These are phyloP conservation scores for Aureoboletus auriporus DNA, from an alignment of 768 basidiomycete genomes.

Conservation along the genomic window DNA sequence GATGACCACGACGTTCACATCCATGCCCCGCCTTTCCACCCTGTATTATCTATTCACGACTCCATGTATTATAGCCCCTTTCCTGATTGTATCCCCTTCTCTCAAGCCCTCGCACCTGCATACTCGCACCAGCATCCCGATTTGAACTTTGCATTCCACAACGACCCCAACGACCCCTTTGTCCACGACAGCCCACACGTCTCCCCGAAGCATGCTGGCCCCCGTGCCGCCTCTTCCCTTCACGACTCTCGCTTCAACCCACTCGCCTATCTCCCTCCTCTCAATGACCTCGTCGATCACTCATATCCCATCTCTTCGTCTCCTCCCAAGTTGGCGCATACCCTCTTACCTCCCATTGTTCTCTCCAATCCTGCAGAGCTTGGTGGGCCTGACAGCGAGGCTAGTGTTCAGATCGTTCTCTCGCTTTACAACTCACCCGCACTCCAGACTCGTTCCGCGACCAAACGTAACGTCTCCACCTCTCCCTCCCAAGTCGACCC, in stretches of 20 bases:
- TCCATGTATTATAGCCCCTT: slow-evolving; percentile 32
- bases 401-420: slow-evolving; percentile 1
- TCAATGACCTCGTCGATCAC: slow-evolving; percentile 24
- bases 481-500: slow-evolving; percentile 36
- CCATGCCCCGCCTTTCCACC: slow-evolving; percentile 21
- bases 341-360: slow-evolving; percentile 31
- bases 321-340: slow-evolving; percentile 27
- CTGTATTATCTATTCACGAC: slow-evolving; percentile 34
- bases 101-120: slow-evolving; percentile 19
- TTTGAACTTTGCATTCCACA: slow-evolving; percentile 24
- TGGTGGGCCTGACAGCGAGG: slow-evolving; percentile 23
- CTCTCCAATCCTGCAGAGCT: slow-evolving; percentile 31
- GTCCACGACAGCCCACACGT: slow-evolving; percentile 20
- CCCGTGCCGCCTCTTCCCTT: slow-evolving; percentile 16
- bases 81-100: slow-evolving; percentile 21
- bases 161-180: slow-evolving; percentile 15
- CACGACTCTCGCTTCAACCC: slow-evolving; percentile 28
- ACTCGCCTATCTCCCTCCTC: slow-evolving; percentile 20
- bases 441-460: slow-evolving; percentile 24
- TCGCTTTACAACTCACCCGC: slow-evolving; percentile 9
- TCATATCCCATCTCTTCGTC: slow-evolving; percentile 12
- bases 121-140: slow-evolving; percentile 30
- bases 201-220: slow-evolving; percentile 24
- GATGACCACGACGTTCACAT: slow-evolving; percentile 33
- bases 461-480: slow-evolving; percentile 21